Conservation (phyloP, 345 rosid genomes). For the Sisymbrium altissimum region DNA sequence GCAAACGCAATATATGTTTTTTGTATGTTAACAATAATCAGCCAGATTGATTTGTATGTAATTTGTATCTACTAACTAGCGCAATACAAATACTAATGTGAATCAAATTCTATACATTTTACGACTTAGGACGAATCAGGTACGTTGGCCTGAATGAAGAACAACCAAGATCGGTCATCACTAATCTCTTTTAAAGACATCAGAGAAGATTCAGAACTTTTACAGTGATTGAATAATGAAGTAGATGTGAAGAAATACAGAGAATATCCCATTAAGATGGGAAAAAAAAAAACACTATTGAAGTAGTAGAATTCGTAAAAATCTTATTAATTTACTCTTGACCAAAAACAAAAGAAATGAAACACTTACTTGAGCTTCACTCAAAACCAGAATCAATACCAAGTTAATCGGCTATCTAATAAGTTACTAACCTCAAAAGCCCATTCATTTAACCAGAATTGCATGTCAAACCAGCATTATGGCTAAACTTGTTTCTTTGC, state of each 20-base stretch:
- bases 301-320: not conserved
- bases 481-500: not conserved
- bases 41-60: not conserved
- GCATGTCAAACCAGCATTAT: not conserved
- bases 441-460: too few relatives aligned
- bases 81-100: not conserved
- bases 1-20: not conserved
- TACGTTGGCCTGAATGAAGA: not conserved
- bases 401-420: not conserved
- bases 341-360: too few relatives aligned
- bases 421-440: too few relatives aligned
- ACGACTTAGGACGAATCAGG: not conserved
- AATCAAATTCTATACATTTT: not conserved
- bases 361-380: not conserved
- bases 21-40: not conserved
- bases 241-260: not conserved
- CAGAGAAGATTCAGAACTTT: not conserved
- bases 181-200: too few relatives aligned
- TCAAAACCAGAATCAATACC: not conserved
- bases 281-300: too few relatives aligned
- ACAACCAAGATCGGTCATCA: not conserved
- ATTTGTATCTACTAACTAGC: not conserved
- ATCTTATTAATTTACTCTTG: not conserved
- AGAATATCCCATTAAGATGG: too few relatives aligned
- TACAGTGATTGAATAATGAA: not conserved